Base-by-base conservation (phyloP, 139 green algal species). In the Mesotaenium endlicherianum region DNA sequence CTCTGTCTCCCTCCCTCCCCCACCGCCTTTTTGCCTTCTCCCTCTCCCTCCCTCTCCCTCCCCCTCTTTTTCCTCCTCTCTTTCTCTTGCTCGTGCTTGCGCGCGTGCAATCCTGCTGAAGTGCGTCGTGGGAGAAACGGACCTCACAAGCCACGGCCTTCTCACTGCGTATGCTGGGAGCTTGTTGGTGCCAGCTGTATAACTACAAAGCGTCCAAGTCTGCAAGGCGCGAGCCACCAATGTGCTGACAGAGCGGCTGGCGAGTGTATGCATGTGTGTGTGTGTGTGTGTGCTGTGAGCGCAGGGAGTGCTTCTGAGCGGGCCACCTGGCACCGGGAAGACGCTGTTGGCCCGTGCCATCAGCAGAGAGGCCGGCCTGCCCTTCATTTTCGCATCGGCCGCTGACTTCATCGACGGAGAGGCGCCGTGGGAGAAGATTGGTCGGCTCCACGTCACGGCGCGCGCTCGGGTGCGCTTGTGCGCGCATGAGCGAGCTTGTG, bases 281-380 rank as follows among this genome's bases (percentile, higher is more conserved):
- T 41, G 14, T 20, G 8, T 74, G 60, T 11, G 36, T 8, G 8
- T 49, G 60, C 8, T 74, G 60, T 49, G 38, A 31, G 60, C 60
- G 11, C 8, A 84, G 77, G 94, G 95, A 11, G 91, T 96, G 31
- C 89, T 97, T 81, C 92, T 97, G 42, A 92, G 95, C 38, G 95
- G 95, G 0, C 95, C 95, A 0, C 95, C 95, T 1, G 95, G 94
- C 39, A 98, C 94, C 0, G 95, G 95, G 60, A 98, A 98, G 88
- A 98, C 95, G 39, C 94, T 98, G 91, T 89, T 98, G 42, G 95
- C 94, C 3, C 83, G 92, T 0, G 93, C 94, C 11, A 91, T 95
- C 31, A 91, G 92, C 2, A 90, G 91, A 1, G 90, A 95, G 86
- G 89, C 90, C 16, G 84, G 88, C 26, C 91, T 95, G 36, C 59